phyloP scores from a whole-genome alignment of 306 rosid genomes.

The Inga leiocalycina region DNA sequence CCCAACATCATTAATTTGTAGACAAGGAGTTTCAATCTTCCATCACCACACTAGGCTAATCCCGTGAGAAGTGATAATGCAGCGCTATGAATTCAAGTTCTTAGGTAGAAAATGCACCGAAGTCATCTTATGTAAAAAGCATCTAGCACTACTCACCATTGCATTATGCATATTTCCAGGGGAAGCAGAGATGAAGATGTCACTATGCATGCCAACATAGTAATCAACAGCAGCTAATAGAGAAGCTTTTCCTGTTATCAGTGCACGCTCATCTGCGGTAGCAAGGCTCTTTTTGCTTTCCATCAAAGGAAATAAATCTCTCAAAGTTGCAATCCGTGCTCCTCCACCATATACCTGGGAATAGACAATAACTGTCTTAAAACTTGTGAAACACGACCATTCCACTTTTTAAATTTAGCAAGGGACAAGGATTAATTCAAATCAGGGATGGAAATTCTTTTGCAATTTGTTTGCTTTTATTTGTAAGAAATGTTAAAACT shows the following conservation, averaged over 20 bases:
- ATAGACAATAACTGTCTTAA: conserved; percentile 25
- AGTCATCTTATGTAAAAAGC: conserved; percentile 16
- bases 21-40: no score
- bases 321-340: conserved; percentile 82
- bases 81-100: neutral
- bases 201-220: conserved; percentile 88
- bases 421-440: conserved; percentile 1
- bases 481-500: neutral
- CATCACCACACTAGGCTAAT: neutral
- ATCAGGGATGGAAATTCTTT: neutral
- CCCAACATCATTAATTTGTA: conserved; percentile 18
- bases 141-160: conserved; percentile 62
- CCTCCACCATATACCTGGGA: conserved; percentile 94
- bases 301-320: conserved; percentile 82
- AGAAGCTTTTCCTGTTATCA: conserved; percentile 92
- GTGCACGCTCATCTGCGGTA: conserved; percentile 63
- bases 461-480: neutral
- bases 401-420: neutral
- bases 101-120: conserved; percentile 14
- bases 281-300: conserved; percentile 93
- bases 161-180: conserved; percentile 99
- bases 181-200: conserved; percentile 94
- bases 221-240: conserved; percentile 91
- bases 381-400: conserved; percentile 9
- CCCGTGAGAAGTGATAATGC: conserved; percentile 11